Base-by-base conservation (phyloP, 2,329 filamentous ascomycete species). In the Aspergillus pseudoglaucus region DNA sequence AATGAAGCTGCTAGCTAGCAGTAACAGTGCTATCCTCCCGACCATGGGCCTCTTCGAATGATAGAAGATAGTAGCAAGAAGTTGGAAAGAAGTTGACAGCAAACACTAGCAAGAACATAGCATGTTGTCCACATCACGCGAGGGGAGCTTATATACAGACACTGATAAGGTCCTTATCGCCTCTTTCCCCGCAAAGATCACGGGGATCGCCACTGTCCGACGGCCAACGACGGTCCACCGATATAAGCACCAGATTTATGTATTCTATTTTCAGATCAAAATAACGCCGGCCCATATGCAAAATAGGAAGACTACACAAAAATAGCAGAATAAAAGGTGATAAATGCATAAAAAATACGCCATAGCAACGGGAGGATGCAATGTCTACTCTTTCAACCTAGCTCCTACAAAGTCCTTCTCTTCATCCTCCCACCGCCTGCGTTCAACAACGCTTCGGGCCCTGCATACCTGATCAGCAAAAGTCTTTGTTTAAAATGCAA, bases 381-480 rank as follows among this genome's bases (percentile, higher is more conserved):
- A 44, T 43, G 8, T 45, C 47, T 46, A 49, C 45, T 45, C 39
- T 52, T 50, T 60, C n/a, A 47, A 44, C 27, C 52, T 71, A 22
- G 70, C 70, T 3, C 79, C 79, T 5, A 75, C 71, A 60, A 75
- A 83, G 30, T 66, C 66, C 53, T 72, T 71, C 66, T 84, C 81
- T 51, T 82, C 79, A 47, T 82, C 73, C 59, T 83, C 76, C 79
- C 81, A 84, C 57, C 74, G 71, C 62, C 73, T 64, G 48, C 80
- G 67, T 64, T 84, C 80, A 37, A 82, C 71, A 12, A 75, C 64
- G 47, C 75, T 71, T 53, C 81, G 67, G 25, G 80, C 81, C 42
- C 75, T 71, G 45, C n/a, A 40, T 6, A 47, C 4, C 39, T 18
- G 23, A 22, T 48, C 33, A 44, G 42, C 35, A 49, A 45, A 35